Base-by-base conservation (phyloP, 129 eudicot genomes). In the Smallanthus sonchifolius region DNA sequence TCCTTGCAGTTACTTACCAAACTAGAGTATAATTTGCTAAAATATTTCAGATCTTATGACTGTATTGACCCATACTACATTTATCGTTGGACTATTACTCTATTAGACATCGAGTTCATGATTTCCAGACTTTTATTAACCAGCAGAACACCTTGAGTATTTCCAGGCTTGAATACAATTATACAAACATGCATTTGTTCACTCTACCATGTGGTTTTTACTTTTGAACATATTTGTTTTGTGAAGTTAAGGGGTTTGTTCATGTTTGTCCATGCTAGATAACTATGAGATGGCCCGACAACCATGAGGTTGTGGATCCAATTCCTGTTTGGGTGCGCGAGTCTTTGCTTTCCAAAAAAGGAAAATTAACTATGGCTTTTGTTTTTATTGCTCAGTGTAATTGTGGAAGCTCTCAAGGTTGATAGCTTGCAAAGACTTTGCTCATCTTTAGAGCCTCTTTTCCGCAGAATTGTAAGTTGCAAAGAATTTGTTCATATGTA, bases 401-500 rank as follows among this genome's bases (percentile, higher is more conserved):
- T 84, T 74, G 88, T 84, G 34, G 88, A 84, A 67, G 85, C 88
- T 74, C 65, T 84, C 74, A 81, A 84, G 67, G 88, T 78, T 36
- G 88, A 84, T 70, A 84, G 88, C 75, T 77, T 84, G 77, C 86
- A 81, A 81, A 84, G 86, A 77, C 83, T 84, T 20, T 77, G 73
- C 73, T 84, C 88, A 62, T 84, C 86, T 75, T 76, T 84, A 36
- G 86, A 84, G 81, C 88, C 88, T 78, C 86, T 84, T 68, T 84
- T 84, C 77, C 79, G 88, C 59, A 81, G 71, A 78, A 84, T 84
- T 66, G 85, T 84, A 78, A 81, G 88, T 84, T 74, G 17, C 32
- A 51, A 38, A 30, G 39, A 3, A 30, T 59, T 28, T 30, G 16
- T 59, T 54, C 60, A 54, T 8, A 54, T 54, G 2, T 4, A 57